These are phyloP conservation scores for Aspergillus oerlinghausenensis DNA, from an alignment of 2,329 filamentous ascomycete genomes.

Conservation along the genomic window DNA sequence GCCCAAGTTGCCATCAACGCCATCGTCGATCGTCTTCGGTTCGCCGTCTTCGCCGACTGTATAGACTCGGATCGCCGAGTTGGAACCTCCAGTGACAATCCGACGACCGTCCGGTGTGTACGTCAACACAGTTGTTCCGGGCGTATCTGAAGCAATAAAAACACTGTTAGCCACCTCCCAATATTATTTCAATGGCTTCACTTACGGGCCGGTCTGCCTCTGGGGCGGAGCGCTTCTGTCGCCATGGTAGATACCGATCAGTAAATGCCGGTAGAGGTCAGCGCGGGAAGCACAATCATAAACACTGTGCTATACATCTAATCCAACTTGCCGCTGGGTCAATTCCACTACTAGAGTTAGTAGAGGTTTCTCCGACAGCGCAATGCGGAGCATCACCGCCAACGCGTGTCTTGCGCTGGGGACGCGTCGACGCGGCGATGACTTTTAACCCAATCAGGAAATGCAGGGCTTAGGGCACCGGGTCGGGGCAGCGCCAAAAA, in stretches of 20 bases:
- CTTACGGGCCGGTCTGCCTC: slow-evolving; percentile 47
- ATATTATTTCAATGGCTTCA: slow-evolving; percentile 6
- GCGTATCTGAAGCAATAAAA: slow-evolving; percentile 56
- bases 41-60: slow-evolving; percentile 88
- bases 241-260: slow-evolving; percentile 24
- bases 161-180: slow-evolving; percentile 5
- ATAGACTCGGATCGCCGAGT: slow-evolving; percentile 91
- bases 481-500: slow-evolving; percentile 15
- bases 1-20: slow-evolving; percentile 76
- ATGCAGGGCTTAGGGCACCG: slow-evolving; percentile 31
- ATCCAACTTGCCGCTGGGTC: not conserved
- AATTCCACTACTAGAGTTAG: not conserved
- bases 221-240: slow-evolving; percentile 33
- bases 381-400: slow-evolving; percentile 9
- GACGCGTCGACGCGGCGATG: slow-evolving; percentile 21
- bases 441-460: slow-evolving; percentile 23
- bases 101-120: slow-evolving; percentile 87
- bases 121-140: slow-evolving; percentile 77
- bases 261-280: not conserved
- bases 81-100: slow-evolving; percentile 85
- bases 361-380: slow-evolving; percentile 6
- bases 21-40: slow-evolving; percentile 86
- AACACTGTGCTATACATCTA: not conserved
- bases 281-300: not conserved
- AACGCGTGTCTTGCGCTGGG: slow-evolving; percentile 19